Conservation (phyloP, 495 filamentous ascomycete species). For the Neurospora sp. region DNA sequence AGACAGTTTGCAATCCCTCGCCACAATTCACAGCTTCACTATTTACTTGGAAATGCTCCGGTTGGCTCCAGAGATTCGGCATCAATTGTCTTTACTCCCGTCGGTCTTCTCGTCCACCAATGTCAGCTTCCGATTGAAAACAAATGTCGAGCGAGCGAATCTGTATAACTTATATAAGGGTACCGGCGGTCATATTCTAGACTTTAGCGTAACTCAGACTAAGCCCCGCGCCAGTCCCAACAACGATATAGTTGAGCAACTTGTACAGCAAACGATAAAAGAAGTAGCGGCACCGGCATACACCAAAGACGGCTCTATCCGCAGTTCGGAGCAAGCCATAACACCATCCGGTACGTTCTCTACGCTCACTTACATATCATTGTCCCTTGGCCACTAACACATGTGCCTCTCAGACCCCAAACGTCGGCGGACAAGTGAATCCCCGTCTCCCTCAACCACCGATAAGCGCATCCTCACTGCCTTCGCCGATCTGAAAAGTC, state of each 20-base stretch:
- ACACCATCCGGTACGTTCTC: neutral
- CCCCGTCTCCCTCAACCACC: neutral
- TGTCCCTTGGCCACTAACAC: neutral
- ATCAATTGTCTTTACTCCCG: neutral
- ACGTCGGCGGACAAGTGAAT: constrained; percentile 1
- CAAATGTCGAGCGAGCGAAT: neutral
- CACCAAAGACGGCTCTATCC: neutral
- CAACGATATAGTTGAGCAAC: neutral
- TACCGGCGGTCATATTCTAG: neutral
- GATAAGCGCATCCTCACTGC: neutral
- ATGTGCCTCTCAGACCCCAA: neutral
- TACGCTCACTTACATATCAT: neutral
- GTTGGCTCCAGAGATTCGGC: neutral
- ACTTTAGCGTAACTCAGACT: neutral
- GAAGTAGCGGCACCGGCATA: constrained; percentile 1
- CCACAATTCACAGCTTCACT: neutral
- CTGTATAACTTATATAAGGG: neutral
- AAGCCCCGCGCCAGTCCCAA: no score
- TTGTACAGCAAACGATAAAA: neutral
- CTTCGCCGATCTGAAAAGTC: neutral
- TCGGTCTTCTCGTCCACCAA: neutral
- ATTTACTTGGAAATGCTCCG: neutral
- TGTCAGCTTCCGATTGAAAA: neutral
- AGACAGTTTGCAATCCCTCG: neutral
- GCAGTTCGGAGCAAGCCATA: neutral